Percentiles rank a stretch among this genome's conserved stretches.
Evolutionary conservation across 2,329 filamentous ascomycete genomes (phyloP).

Genomic region (Nemania sp.): DNA sequence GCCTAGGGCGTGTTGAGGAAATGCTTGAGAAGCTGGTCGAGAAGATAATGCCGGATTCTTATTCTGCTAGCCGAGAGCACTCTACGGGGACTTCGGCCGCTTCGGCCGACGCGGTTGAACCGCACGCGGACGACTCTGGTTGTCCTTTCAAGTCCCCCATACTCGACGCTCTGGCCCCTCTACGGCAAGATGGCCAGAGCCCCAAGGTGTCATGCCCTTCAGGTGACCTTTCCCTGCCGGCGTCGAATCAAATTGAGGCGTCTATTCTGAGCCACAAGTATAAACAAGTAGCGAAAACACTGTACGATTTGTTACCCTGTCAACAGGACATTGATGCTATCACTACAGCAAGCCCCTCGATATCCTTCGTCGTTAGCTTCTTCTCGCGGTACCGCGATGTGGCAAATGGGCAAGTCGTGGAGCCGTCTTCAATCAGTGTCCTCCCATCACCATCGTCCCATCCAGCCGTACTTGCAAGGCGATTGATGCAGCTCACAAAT

Average conservation of each 20-base stretch:
- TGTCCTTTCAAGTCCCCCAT: conserved; percentile 40
- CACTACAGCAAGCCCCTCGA: conserved; percentile 32
- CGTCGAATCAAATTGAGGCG: conserved; percentile 28
- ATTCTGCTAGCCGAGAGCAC: conserved; percentile 30
- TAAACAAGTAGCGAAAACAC: conserved; percentile 38
- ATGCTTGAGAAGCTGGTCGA: conserved; percentile 51
- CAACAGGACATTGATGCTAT: conserved; percentile 42
- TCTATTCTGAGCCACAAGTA: conserved; percentile 33
- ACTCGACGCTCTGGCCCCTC: conserved; percentile 33
- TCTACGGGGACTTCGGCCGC: conserved; percentile 33
- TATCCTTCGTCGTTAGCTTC: conserved; percentile 36
- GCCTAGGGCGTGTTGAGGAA: conserved; percentile 50
- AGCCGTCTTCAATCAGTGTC: conserved; percentile 28
- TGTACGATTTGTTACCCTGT: conserved; percentile 42
- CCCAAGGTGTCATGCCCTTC: background rate
- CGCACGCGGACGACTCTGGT: conserved; percentile 33
- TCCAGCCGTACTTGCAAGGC: conserved; percentile 51
- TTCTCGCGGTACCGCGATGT: conserved; percentile 34
- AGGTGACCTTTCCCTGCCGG: conserved; percentile 23
- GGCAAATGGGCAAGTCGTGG: conserved; percentile 34
- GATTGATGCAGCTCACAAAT: conserved; percentile 50
- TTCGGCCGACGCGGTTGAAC: conserved; percentile 35
- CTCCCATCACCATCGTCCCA: conserved; percentile 46
- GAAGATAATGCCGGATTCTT: conserved; percentile 39
- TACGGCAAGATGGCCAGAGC: conserved; percentile 12